Evolutionary conservation across 2,329 filamentous ascomycete genomes (phyloP), one percentile per base, ranked within the genome.

Genomic region (Alternaria panax): DNA sequence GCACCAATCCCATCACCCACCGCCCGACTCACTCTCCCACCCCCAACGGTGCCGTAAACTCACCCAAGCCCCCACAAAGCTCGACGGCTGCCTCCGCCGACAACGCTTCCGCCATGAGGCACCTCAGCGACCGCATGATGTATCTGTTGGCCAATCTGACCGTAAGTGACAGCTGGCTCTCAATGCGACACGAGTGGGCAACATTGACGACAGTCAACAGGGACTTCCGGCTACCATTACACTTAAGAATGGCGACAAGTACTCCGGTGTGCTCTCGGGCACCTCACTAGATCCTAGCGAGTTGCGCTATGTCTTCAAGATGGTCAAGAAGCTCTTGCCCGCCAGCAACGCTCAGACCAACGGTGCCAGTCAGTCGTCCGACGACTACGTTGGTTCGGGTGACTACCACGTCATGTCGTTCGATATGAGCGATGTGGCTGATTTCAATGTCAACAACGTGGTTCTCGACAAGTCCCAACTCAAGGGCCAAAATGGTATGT

Each of bases 1-100:
- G 85, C 68, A 82, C 84, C 54, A 89, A 89, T 73, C 85, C 86
- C 43, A 84, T 87, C 73, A 87, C 85, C 20, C 85, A 88, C 67
- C 84, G 85, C 66, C 74, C 82, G 45, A 80, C 82, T 25, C 79
- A 78, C 60, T 74, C 80, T 52, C 73, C 77, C 59, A 80, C 82
- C 59, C 80, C 83, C 64, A 89, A 89, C 80, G 87, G 86, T 67
- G 81, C 79, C 62, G 78, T 80, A 65, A 77, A 65, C 54, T 53
- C 71, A 36, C 60, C 79, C 52, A 85, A 82, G 65, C 72, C 79
- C 32, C 69, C 79, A 16, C 81, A 80, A 61, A 72, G 73, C 54
- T 68, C 72, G 63, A 40, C 70, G 24, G 34, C 66, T 28, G 61
- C 77, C 54, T 74, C 78, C 38, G 82, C 80, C 69, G 84, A 88